phyloP scores from a whole-genome alignment of 371 early-diverging fungal species.

The Mucor indicus region DNA sequence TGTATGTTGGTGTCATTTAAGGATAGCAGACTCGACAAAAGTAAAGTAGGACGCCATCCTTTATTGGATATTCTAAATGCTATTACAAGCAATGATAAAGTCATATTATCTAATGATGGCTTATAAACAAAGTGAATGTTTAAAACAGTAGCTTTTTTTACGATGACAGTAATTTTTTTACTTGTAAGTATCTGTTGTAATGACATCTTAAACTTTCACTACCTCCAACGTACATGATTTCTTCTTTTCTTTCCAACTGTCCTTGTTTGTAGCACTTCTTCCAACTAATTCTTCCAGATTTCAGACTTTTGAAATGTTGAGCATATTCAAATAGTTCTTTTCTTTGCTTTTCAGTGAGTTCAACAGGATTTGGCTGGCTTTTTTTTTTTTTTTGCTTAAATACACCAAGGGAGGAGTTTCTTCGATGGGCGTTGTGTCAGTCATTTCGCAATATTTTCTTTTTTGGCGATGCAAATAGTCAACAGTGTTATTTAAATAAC shows the following conservation, averaged over 20 bases:
- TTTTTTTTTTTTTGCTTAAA: constrained; percentile 16
- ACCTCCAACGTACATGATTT: constrained; percentile 12
- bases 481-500: constrained; percentile 17
- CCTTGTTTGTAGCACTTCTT: constrained; percentile 20
- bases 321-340: constrained; percentile 15
- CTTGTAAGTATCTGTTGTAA: constrained; percentile 15
- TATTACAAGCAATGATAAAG: constrained; percentile 18
- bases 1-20: constrained; percentile 15
- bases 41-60: constrained; percentile 9
- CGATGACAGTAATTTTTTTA: constrained; percentile 3
- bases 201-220: constrained; percentile 16
- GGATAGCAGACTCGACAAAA: constrained; percentile 12
- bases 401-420: constrained; percentile 14
- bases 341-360: constrained; percentile 6
- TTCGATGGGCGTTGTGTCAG: constrained; percentile 14
- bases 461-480: constrained; percentile 16
- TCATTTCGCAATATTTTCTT: constrained; percentile 19
- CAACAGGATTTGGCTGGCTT: constrained; percentile 7
- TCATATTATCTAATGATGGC: constrained; percentile 15
- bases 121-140: constrained; percentile 13
- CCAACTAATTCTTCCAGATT: constrained; percentile 14
- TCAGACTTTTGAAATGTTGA: constrained; percentile 12
- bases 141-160: background rate
- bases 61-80: constrained; percentile 22
- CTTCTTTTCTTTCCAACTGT: constrained; percentile 8